Evolutionary conservation across 2,329 filamentous ascomycete species (phyloP).

Genomic region (Neoascochyta sp.): DNA sequence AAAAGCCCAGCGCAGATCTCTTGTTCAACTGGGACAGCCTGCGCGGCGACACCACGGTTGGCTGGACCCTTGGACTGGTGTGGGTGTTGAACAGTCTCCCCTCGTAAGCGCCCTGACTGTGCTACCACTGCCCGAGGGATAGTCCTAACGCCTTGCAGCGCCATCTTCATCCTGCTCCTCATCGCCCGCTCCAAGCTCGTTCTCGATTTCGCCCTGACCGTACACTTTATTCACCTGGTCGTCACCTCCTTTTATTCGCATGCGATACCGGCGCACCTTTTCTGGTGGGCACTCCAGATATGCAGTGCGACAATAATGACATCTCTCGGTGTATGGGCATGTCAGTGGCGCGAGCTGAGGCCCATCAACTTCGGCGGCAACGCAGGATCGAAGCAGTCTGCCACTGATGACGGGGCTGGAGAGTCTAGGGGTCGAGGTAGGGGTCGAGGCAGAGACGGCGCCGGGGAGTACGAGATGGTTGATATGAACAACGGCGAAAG

Average conservation of each 20-base stretch:
- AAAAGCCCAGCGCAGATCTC: conserved; percentile 55
- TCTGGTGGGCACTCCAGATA: conserved; percentile 79
- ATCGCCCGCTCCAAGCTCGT: conserved; percentile 90
- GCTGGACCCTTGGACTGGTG: conserved; percentile 65
- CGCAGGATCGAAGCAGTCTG: conserved; percentile 45
- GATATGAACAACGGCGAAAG: conserved; percentile 40
- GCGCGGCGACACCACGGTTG: conserved; percentile 64
- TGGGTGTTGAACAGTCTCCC: conserved; percentile 65
- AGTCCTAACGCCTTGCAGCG: conserved; percentile 50
- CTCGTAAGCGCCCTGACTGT: conserved; percentile 48
- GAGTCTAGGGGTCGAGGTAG: conserved; percentile 40
- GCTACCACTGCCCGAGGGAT: not conserved
- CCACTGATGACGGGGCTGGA: conserved; percentile 37
- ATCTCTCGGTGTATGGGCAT: conserved; percentile 80
- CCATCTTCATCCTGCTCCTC: conserved; percentile 76
- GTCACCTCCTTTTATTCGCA: conserved; percentile 75
- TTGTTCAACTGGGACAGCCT: conserved; percentile 62
- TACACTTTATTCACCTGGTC: conserved; percentile 78
- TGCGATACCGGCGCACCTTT: conserved; percentile 68
- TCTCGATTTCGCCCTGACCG: conserved; percentile 86
- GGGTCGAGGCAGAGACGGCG: conserved; percentile 44
- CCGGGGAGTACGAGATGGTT: conserved; percentile 49
- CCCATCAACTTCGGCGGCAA: conserved; percentile 74
- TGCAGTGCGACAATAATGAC: conserved; percentile 62
- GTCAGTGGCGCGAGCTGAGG: conserved; percentile 81